A percentile compares a stretch with the other conserved stretches of the same genome.
These are phyloP conservation scores for Eucalyptus victrix DNA, from an alignment of 345 rosid species.

Conservation along the genomic window DNA sequence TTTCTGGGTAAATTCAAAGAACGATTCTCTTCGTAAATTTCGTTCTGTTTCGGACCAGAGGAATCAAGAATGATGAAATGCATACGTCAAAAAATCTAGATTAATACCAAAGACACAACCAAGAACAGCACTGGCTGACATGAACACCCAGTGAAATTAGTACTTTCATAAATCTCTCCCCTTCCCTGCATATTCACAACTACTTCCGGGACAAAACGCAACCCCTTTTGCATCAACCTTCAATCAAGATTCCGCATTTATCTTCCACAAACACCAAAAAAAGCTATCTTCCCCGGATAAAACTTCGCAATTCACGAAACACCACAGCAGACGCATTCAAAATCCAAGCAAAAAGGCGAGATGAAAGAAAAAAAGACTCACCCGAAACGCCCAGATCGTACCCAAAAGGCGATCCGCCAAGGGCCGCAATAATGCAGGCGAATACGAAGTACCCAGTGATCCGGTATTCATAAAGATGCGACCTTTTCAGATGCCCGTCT, in stretches of 20 bases:
- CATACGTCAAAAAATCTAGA: background rate
- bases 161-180: background rate
- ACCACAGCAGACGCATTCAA: background rate
- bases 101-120: background rate
- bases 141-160: background rate
- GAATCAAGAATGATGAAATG: background rate
- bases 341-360: background rate
- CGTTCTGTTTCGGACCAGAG: background rate
- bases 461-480: constrained; percentile 52
- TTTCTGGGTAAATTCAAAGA: background rate
- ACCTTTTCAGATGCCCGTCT: constrained; percentile 27
- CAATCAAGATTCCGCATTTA: background rate
- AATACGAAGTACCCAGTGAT: constrained; percentile 50
- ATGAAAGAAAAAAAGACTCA: background rate
- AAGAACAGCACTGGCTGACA: background rate
- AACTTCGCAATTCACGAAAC: background rate
- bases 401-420: constrained; percentile 47
- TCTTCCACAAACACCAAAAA: background rate
- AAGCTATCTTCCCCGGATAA: too few species aligned
- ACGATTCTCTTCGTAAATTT: background rate
- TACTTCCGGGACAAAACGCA: background rate
- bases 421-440: constrained; percentile 48
- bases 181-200: background rate
- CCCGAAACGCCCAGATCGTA: constrained; percentile 81
- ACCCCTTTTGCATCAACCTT: background rate